Evolutionary conservation across 768 basidiomycete species (phyloP).

Genomic region (Pleurotus sapidus): DNA sequence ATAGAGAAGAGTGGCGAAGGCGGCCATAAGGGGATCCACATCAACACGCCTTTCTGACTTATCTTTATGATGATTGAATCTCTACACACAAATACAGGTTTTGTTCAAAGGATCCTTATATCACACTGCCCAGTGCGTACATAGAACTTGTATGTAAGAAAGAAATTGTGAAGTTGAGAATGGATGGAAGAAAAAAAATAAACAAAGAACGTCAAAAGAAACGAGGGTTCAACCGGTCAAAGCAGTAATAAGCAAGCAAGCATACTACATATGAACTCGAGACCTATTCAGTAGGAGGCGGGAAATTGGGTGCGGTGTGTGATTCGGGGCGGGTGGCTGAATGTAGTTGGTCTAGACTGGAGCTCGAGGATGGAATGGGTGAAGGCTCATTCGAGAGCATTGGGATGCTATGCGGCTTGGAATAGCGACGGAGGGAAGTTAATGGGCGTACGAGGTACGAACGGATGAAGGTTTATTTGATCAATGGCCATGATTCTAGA

Average conservation of each 20-base stretch:
- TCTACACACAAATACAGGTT: neutral
- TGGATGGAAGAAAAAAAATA: neutral
- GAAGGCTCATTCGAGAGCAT: slow-evolving; percentile 4
- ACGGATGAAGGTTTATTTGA: neutral
- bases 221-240: slow-evolving; percentile 7
- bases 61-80: neutral
- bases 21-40: no score
- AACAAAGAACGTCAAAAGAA: slow-evolving; percentile 3
- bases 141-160: neutral
- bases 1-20: no score
- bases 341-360: neutral
- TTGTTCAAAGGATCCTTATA: neutral
- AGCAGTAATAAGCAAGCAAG: slow-evolving; percentile 7
- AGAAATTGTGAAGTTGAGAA: neutral
- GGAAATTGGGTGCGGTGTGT: no score
- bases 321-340: no score
- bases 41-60: no score
- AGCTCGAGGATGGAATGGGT: neutral
- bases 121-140: slow-evolving; percentile 7
- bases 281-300: neutral
- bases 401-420: slow-evolving; percentile 1
- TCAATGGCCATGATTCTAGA: slow-evolving; percentile 3
- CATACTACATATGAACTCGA: neutral
- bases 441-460: neutral
- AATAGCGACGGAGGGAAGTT: slow-evolving; percentile 6